Evolutionary conservation across 257 asterid species (phyloP).

Genomic region (Primulina eburnea): DNA sequence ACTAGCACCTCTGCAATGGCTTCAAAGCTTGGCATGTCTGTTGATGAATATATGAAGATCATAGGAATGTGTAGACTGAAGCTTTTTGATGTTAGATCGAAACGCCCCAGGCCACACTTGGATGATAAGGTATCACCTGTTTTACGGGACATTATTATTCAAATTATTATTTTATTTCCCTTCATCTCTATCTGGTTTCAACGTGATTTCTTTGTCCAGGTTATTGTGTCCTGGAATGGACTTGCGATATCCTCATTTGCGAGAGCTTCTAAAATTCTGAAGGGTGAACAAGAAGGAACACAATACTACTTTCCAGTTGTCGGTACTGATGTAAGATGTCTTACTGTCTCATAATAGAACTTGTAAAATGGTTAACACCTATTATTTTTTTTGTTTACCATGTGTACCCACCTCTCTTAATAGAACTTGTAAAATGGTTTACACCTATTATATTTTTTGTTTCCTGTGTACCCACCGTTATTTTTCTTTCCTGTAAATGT

Average conservation of each 20-base stretch:
- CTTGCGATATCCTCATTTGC: constrained; percentile 88
- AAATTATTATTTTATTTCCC: not conserved
- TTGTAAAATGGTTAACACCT: too few species aligned
- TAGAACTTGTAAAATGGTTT: too few species aligned
- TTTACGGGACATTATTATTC: too few species aligned
- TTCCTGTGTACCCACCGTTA: too few species aligned
- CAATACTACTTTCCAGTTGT: constrained; percentile 62
- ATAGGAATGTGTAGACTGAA: constrained; percentile 58
- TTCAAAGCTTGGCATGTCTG: constrained; percentile 53
- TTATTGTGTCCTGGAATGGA: constrained; percentile 97
- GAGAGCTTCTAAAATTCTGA: constrained; percentile 78
- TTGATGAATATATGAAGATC: constrained; percentile 56
- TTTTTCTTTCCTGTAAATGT: too few species aligned
- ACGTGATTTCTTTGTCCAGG: constrained; percentile 41
- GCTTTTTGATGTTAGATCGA: constrained; percentile 58
- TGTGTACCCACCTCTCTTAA: too few species aligned
- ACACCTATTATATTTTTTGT: too few species aligned
- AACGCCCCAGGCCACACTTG: constrained; percentile 79
- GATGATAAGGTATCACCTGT: constrained; percentile 75
- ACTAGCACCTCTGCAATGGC: constrained; percentile 63
- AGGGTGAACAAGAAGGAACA: constrained; percentile 62
- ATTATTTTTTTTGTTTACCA: not conserved
- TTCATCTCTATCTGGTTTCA: not conserved
- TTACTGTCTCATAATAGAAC: not conserved
- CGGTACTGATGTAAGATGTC: constrained; percentile 61